Evolutionary conservation across 2,329 filamentous ascomycete genomes (phyloP), one percentile per base, ranked within the genome.

Genomic region (Drechslerella dactyloides): DNA sequence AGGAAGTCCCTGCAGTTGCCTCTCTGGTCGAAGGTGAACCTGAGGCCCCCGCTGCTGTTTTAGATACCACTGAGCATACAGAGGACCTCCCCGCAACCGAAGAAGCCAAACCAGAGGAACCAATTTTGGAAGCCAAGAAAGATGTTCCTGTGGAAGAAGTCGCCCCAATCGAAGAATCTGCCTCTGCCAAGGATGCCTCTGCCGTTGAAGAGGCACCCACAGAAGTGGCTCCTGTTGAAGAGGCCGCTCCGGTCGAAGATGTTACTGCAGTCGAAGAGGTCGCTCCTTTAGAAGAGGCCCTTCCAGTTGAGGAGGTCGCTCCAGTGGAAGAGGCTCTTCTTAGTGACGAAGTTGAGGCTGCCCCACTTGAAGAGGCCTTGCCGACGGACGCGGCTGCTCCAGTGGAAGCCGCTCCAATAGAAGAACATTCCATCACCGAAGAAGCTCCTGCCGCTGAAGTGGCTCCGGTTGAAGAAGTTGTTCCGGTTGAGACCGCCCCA

Each of bases 71-170:
- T n/a, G 46, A 35, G 11, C 11, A 5, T 17, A 15, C 37, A 42
- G n/a, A 42, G 5, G 37, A 35, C 30, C 19, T 24, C 11, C 19
- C 11, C 42, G 30, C 24, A 54, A 56, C 8, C 46, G 37, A 59
- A 48, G 56, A 68, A 51, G 11, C 37, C 10, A 42, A 54, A 33
- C 15, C 50, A 21, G 64, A 62, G 23, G 56, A 62, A 24, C 58
- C 58, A 54, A 48, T 15, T 15, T 42, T 13, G 15, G 37, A 42
- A 17, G 37, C n/a, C 11, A 42, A 17, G n/a, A 13, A 42, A 42
- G 57, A 40, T 8, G 30, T 51, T 23, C n/a, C 44, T 17, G 57
- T 52, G 4, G 48, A 68, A 27, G 37, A 50, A 15, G 42, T 51
- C 13, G 30, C 24, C 35, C 33, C 48, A 55, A 35, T 33, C 19